phyloP scores from a whole-genome alignment of 2,329 filamentous ascomycete genomes.

The Pseudonectria buxi region DNA sequence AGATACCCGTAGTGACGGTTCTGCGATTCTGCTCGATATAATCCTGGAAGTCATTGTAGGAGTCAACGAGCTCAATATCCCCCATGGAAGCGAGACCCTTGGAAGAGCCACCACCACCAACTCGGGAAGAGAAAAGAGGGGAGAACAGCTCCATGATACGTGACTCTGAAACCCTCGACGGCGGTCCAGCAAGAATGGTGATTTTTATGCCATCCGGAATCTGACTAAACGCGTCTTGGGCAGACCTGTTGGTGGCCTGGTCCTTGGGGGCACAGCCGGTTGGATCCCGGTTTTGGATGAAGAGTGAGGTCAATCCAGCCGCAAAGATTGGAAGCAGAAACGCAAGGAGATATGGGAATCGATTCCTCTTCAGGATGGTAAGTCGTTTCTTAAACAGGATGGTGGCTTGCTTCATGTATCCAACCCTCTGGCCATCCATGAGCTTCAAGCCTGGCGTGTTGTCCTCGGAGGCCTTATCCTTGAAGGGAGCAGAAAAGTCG shows the following conservation, averaged over 20 bases:
- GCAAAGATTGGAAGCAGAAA: conserved; percentile 73
- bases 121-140: conserved; percentile 31
- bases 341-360: conserved; percentile 67
- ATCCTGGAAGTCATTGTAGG: conserved; percentile 59
- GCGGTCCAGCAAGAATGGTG: conserved; percentile 27
- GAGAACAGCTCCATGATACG: conserved; percentile 29
- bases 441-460: conserved; percentile 43
- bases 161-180: conserved; percentile 29
- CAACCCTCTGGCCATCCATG: conserved; percentile 61
- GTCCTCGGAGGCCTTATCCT: conserved; percentile 18
- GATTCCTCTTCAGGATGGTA: conserved; percentile 72
- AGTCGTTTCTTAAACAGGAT: conserved; percentile 73
- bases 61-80: conserved; percentile 51
- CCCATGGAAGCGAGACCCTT: conserved; percentile 12
- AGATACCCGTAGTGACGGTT: conserved; percentile 70
- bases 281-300: conserved; percentile 52
- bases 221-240: conserved; percentile 34
- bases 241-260: conserved; percentile 35
- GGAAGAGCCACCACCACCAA: conserved; percentile 13
- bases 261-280: conserved; percentile 46
- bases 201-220: conserved; percentile 18
- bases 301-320: conserved; percentile 71
- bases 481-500: conserved; percentile 7
- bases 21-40: conserved; percentile 57
- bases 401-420: conserved; percentile 61